Evolutionary conservation across 176 grass and related monocot genomes (phyloP), one percentile per base, ranked within the genome.

Genomic region (Musa itinerans): DNA sequence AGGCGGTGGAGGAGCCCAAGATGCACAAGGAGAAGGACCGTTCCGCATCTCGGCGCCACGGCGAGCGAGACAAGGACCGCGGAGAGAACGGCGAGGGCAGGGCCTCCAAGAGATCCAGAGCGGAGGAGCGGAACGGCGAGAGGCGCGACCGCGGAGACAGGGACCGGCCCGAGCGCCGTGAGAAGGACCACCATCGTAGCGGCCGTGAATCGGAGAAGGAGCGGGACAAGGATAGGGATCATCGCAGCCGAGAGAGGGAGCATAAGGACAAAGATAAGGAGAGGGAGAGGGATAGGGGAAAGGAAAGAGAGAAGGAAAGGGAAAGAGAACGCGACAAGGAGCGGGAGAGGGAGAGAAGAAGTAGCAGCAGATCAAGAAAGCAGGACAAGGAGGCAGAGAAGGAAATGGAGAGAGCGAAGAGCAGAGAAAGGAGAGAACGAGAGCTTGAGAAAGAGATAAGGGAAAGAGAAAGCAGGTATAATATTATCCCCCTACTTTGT

Each of bases 1-100:
- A 77, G 61, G 34, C 75, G 7, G 75, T 77, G 34, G 75, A 77
- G 75, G 61, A 52, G 11, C 57, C 75, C 1, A 61, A 77, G 8
- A 26, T 21, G n/a, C 58, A 49, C 20, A 65, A 63, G 75, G 75
- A 77, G 19, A 65, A 77, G 75, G 75, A 77, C 7, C 75, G 58
- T 43, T 16, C 29, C 17, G 49, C 58, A 48, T 65, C 75, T 20
- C 34, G 61, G 59, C 75, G 25, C 52, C 43, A 49, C 48, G 48
- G 59, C 48, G 34, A 63, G 12, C 58, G 61, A 4, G 59, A 53
- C n/a, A 65, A 65, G 58, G 49, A 77, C 75, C 10, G 61, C 11
- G 61, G 20, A 11, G 53, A 56, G 53, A 53, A 74, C 13, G 11
- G 48, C 10, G 75, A 66, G 21, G 59, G 61, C 19, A 51, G 59